Evolutionary conservation across 371 early-diverging fungal species (phyloP).

Genomic region (Mucor circinelloides): DNA sequence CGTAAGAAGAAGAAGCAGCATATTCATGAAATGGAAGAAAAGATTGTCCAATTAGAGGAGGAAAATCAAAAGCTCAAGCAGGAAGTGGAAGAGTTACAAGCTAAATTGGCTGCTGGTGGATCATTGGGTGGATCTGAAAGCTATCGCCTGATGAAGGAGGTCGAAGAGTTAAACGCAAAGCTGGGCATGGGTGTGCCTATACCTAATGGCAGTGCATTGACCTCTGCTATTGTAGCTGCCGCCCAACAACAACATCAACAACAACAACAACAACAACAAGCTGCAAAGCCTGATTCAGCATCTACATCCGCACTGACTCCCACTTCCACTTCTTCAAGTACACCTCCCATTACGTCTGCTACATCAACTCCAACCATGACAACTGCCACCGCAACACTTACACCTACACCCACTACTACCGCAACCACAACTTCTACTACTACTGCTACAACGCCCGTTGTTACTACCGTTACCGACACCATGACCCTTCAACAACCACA

Average conservation of each 20-base stretch:
- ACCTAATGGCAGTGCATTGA: constrained; percentile 26
- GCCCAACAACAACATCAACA: constrained; percentile 5
- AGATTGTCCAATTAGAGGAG: constrained; percentile 62
- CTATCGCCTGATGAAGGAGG: constrained; percentile 63
- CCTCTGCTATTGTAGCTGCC: background rate
- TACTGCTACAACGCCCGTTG: background rate
- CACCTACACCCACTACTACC: background rate
- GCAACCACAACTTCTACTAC: background rate
- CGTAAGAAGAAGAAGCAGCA: constrained; percentile 83
- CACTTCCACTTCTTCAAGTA: background rate
- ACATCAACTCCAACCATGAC: background rate
- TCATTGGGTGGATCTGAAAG: constrained; percentile 64
- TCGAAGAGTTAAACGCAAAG: constrained; percentile 72
- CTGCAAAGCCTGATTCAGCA: background rate
- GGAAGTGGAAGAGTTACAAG: constrained; percentile 68
- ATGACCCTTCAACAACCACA: background rate
- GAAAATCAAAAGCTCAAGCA: constrained; percentile 64
- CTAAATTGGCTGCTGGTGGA: constrained; percentile 58
- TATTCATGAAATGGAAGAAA: constrained; percentile 73
- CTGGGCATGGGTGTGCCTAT: constrained; percentile 54
- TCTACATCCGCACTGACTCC: background rate
- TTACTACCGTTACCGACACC: background rate
- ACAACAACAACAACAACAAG: background rate
- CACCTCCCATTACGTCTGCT: background rate
- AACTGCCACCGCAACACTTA: background rate